Conservation (phyloP, 495 filamentous ascomycete genomes). For the Copromyces sp. region DNA sequence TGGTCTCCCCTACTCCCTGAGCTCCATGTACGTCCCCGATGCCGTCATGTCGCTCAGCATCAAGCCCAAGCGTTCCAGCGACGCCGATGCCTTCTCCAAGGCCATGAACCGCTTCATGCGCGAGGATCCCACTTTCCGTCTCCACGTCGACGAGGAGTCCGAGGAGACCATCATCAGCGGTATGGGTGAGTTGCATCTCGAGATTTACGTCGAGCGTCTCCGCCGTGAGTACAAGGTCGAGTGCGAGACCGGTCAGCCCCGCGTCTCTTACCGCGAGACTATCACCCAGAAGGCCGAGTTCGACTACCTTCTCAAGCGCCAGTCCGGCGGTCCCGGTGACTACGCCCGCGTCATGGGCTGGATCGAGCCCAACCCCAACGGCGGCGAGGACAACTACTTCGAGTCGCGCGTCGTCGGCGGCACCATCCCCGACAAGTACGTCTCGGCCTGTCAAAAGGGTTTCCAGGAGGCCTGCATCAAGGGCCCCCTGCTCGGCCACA, state of each 20-base stretch:
- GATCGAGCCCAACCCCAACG: constrained; percentile 70
- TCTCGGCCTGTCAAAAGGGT: constrained; percentile 92
- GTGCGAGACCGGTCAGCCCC: constrained; percentile 88
- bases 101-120: constrained; percentile 98
- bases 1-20: constrained; percentile 86
- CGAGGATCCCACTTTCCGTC: constrained; percentile 96
- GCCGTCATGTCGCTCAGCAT: constrained; percentile 97
- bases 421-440: constrained; percentile 89
- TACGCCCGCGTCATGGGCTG: constrained; percentile 88
- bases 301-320: constrained; percentile 92
- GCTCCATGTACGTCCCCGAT: constrained; percentile 97
- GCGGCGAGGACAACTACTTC: constrained; percentile 69
- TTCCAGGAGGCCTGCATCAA: constrained; percentile 77
- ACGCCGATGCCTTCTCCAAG: constrained; percentile 91
- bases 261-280: constrained; percentile 96
- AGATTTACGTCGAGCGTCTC: constrained; percentile 98
- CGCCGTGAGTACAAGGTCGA: constrained; percentile 94
- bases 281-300: constrained; percentile 67
- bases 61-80: constrained; percentile 89
- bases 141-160: constrained; percentile 80
- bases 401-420: constrained; percentile 82
- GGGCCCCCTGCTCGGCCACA: constrained; percentile 88
- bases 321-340: constrained; percentile 93
- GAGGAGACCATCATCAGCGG: constrained; percentile 96
- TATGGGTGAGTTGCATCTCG: constrained; percentile 96